Conservation (phyloP, 768 basidiomycete species). For the Lactifluus subvellereus region DNA sequence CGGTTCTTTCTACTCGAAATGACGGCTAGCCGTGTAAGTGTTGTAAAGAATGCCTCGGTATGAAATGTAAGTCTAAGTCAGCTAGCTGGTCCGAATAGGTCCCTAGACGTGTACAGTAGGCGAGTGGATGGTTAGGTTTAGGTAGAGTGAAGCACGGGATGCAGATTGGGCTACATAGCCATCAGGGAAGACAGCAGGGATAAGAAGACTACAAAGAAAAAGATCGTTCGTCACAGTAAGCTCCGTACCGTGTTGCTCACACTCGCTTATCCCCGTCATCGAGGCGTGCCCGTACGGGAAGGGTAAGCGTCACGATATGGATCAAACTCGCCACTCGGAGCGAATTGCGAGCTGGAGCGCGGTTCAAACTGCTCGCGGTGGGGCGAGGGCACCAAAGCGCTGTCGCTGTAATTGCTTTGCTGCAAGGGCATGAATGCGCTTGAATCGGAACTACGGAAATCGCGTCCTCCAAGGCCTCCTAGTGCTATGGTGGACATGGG, state of each 20-base stretch:
- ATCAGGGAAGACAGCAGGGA: background rate
- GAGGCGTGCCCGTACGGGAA: slow-evolving; percentile 27
- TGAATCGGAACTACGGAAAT: slow-evolving; percentile 50
- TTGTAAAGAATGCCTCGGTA: slow-evolving; percentile 10
- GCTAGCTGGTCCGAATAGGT: slow-evolving; percentile 6
- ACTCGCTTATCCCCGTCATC: slow-evolving; percentile 9
- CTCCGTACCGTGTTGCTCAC: background rate
- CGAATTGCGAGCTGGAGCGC: slow-evolving; percentile 21
- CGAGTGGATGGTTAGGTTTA: background rate
- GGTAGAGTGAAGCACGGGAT: background rate
- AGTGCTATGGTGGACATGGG: slow-evolving; percentile 35
- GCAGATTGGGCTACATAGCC: background rate
- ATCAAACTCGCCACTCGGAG: slow-evolving; percentile 34
- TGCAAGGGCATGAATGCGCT: slow-evolving; percentile 69
- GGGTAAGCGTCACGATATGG: slow-evolving; percentile 31
- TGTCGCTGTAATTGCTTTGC: slow-evolving; percentile 51
- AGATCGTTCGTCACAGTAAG: background rate
- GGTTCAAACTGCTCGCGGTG: slow-evolving; percentile 33
- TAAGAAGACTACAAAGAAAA: background rate
- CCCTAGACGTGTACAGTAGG: background rate
- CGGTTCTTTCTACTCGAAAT: background rate
- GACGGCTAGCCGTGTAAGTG: slow-evolving; percentile 3
- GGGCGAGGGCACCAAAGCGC: slow-evolving; percentile 33
- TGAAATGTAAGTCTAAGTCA: background rate
- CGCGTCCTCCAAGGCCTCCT: slow-evolving; percentile 29